These are phyloP conservation scores for Verticillium tricorpus DNA, from an alignment of 2,329 filamentous ascomycete genomes.

Conservation along the genomic window DNA sequence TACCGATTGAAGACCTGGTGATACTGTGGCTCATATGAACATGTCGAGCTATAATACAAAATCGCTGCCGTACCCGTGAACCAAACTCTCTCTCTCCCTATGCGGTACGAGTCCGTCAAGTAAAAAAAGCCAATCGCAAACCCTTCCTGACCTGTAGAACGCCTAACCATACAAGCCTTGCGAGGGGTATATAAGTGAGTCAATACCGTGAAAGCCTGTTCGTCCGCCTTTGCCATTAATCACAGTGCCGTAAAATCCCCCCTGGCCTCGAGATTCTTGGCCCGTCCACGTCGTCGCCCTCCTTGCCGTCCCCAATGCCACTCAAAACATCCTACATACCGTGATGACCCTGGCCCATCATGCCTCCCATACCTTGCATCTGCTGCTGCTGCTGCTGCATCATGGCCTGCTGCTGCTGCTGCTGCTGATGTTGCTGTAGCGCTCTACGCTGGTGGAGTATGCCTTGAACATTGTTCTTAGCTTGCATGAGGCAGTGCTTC, in stretches of 20 bases:
- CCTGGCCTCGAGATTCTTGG: background rate
- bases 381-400: constrained; percentile 33
- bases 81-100: background rate
- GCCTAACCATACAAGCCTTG: background rate
- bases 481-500: constrained; percentile 32
- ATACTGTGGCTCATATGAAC: background rate
- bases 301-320: background rate
- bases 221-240: background rate
- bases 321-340: constrained; percentile 34
- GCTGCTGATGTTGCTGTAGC: constrained; percentile 1
- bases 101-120: background rate
- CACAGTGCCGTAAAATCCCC: background rate
- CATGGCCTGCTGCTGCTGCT: constrained; percentile 25
- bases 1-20: background rate
- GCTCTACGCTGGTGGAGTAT: constrained; percentile 24
- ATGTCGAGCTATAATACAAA: background rate
- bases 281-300: background rate
- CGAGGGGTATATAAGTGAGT: background rate
- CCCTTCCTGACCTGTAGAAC: background rate
- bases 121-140: background rate
- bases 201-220: background rate
- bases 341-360: constrained; percentile 42
- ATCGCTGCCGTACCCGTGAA: background rate
- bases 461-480: constrained; percentile 29
- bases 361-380: constrained; percentile 50